Evolutionary conservation across 2,329 filamentous ascomycete genomes (phyloP).

Genomic region (Stagonosporopsis cucurbitacearum): DNA sequence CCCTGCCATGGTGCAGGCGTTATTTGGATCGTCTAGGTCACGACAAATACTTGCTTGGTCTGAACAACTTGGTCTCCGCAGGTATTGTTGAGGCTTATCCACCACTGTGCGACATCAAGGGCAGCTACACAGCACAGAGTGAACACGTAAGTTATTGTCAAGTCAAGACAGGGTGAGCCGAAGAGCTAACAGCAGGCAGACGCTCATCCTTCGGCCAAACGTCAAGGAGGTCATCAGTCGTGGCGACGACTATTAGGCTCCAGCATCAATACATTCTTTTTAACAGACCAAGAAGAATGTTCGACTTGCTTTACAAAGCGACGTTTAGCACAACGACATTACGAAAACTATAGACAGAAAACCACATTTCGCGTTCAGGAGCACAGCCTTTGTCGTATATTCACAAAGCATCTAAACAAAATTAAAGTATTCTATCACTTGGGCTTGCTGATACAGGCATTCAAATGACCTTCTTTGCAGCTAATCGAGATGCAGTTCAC

Average conservation of each 20-base stretch:
- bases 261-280: neutral
- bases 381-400: neutral
- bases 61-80: constrained; percentile 83
- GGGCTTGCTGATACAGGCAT: neutral
- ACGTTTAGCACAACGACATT: constrained; percentile 7
- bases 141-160: constrained; percentile 75
- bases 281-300: neutral
- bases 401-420: neutral
- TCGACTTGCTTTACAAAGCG: neutral
- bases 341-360: constrained; percentile 7
- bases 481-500: constrained; percentile 37
- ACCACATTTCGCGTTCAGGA: neutral
- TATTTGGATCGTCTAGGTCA: constrained; percentile 93
- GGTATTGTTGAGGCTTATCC: constrained; percentile 92
- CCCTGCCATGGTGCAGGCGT: constrained; percentile 85
- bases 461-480: neutral
- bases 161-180: neutral
- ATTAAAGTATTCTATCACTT: neutral
- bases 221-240: constrained; percentile 89
- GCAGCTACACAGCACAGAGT: constrained; percentile 91
- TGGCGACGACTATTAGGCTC: constrained; percentile 77
- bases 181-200: constrained; percentile 33
- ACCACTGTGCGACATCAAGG: constrained; percentile 88
- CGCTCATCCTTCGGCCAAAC: constrained; percentile 47
- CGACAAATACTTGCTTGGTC: constrained; percentile 88